These are phyloP conservation scores for Glaciozyma antarctica DNA, from an alignment of 768 basidiomycete species.

Conservation along the genomic window DNA sequence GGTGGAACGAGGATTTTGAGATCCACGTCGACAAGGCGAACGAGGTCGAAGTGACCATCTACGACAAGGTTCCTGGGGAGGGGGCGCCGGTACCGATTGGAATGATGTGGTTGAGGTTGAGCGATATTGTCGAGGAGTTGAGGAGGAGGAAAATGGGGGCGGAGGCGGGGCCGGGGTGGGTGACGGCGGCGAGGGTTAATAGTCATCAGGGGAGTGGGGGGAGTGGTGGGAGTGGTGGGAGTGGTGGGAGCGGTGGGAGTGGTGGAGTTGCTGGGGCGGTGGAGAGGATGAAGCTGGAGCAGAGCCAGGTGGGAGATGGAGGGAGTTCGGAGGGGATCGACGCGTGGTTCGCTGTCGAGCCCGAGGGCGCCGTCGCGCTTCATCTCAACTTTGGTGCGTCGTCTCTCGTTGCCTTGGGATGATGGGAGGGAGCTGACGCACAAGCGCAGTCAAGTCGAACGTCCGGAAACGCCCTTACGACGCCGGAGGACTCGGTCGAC, in stretches of 20 bases:
- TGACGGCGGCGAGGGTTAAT: constrained; percentile 80
- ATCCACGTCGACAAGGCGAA: constrained; percentile 95
- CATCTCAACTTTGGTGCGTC: constrained; percentile 82
- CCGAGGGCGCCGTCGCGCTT: constrained; percentile 82
- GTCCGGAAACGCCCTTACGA: constrained; percentile 92
- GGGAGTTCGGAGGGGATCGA: constrained; percentile 49
- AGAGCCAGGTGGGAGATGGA: background rate
- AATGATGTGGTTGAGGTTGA: constrained; percentile 86
- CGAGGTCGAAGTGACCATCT: constrained; percentile 92
- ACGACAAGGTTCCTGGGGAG: constrained; percentile 70
- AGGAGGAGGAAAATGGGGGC: constrained; percentile 81
- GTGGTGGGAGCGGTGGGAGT: background rate
- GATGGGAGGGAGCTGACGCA: background rate
- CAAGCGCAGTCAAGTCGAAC: constrained; percentile 79
- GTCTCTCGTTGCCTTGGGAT: background rate
- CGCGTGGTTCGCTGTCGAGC: constrained; percentile 95
- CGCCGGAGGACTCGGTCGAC: constrained; percentile 84
- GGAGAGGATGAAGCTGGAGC: background rate
- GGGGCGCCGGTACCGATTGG: constrained; percentile 79
- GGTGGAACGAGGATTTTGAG: constrained; percentile 97
- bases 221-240: constrained; percentile 20
- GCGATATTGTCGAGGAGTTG: constrained; percentile 84
- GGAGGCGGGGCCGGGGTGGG: constrained; percentile 84
- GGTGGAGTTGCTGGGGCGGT: background rate
- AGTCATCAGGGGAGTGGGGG: constrained; percentile 46